Evolutionary conservation across 352 stramenopile genomes (phyloP), one percentile per base, ranked within the genome.

Genomic region (Albugo laibachii): DNA sequence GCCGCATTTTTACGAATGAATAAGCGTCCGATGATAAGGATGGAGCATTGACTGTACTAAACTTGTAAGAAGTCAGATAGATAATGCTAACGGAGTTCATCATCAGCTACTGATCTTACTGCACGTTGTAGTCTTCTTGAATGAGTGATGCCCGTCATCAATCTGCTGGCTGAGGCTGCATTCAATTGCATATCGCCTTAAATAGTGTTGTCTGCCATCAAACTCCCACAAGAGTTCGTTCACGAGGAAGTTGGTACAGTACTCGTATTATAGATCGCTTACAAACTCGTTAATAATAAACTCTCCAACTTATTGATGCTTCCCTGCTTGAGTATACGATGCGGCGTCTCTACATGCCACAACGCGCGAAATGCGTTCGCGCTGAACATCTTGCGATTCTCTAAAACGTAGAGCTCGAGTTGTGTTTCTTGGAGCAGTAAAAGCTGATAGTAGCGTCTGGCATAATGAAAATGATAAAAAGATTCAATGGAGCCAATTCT

Each of bases 231-330:
- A n/a, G n/a, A n/a, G n/a, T n/a, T n/a, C n/a, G n/a, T n/a, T n/a
- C n/a, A n/a, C n/a, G n/a, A n/a, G n/a, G n/a, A n/a, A n/a, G n/a
- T n/a, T n/a, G n/a, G n/a, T n/a, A n/a, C n/a, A 31, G 8, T 31
- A 31, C 8, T 8, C 3, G 8, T 31, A 8, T 8, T 31, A 31
- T 31, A 10, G 8, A 31, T 31, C 24, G 24, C 24, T 31, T 31
- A 31, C 24, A 31, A 31, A 31, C 24, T 31, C 8, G 24, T 31
- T 31, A 8, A 31, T 31, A 31, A 8, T 31, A 31, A 56, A 50
- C 73, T 89, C 44, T 89, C 73, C 19, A 89, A 59, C 48, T 89
- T 89, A 50, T 89, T 85, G 19, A 85, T 54, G 53, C 73, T 86
- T 13, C 67, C 70, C 49, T 86, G 83, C 39, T 61, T 52, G 5